phyloP scores from a whole-genome alignment of 495 filamentous ascomycete species.

The Penicillium angulare region DNA sequence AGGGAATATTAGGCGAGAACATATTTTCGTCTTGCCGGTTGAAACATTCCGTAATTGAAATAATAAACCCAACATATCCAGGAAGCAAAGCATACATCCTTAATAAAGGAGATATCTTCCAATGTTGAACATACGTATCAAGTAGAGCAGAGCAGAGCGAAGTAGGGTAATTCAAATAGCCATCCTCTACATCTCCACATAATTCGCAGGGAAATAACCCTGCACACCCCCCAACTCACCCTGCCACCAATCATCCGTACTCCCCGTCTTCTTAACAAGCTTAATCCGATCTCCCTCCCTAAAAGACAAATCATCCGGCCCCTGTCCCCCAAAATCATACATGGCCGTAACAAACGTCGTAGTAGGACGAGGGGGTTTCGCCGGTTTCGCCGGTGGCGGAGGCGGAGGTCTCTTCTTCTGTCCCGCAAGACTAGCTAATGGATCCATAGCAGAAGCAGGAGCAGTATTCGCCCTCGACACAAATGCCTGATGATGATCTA shows the following conservation, averaged over 20 bases:
- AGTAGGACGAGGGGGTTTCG: background rate
- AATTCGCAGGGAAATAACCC: slow-evolving; percentile 91
- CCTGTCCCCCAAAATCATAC: slow-evolving; percentile 76
- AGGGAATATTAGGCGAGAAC: no score
- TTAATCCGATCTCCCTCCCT: slow-evolving; percentile 80
- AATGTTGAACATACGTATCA: no score
- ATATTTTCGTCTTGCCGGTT: no score
- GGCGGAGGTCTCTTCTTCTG: slow-evolving; percentile 66
- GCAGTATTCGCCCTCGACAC: slow-evolving; percentile 32
- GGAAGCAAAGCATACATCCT: no score
- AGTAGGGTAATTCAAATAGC: no score
- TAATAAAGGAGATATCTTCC: no score
- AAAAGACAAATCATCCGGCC: slow-evolving; percentile 74
- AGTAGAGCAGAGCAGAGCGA: no score
- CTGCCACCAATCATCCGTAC: slow-evolving; percentile 94
- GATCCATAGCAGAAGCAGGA: slow-evolving; percentile 10
- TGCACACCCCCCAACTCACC: slow-evolving; percentile 73
- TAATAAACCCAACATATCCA: no score
- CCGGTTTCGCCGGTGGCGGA: slow-evolving; percentile 51
- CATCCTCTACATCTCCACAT: slow-evolving; percentile 44
- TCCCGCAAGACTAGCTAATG: slow-evolving; percentile 26
- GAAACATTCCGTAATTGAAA: no score
- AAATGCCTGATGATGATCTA: slow-evolving; percentile 44
- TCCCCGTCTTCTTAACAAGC: slow-evolving; percentile 79
- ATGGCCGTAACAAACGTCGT: slow-evolving; percentile 71